A percentile compares a stretch with the other conserved stretches of the same genome.
Evolutionary conservation across 257 asterid species (phyloP).

Genomic region (Lavandula angustifolia): DNA sequence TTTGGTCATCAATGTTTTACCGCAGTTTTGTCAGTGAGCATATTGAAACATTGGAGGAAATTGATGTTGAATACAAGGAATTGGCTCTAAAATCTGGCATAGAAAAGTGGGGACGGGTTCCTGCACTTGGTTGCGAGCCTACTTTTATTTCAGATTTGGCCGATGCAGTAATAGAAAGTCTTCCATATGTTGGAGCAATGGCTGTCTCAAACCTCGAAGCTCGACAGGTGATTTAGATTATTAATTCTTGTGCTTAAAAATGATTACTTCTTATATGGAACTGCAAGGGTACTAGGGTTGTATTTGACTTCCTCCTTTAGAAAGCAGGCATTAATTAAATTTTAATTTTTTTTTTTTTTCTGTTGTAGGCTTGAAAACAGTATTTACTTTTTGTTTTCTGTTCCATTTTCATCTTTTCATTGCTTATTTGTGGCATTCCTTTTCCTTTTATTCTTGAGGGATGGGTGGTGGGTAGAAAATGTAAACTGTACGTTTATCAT

Average conservation of each 20-base stretch:
- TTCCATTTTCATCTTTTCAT: not conserved
- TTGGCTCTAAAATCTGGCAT: constrained; percentile 93
- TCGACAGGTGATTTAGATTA: constrained; percentile 65
- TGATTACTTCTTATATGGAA: constrained; percentile 14
- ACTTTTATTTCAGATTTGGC: constrained; percentile 93
- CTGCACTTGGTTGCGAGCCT: constrained; percentile 95
- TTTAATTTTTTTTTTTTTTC: not conserved
- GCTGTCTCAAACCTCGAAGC: constrained; percentile 99
- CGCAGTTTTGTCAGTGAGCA: constrained; percentile 97
- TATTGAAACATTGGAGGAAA: constrained; percentile 96
- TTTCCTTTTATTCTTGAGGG: not conserved
- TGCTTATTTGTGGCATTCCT: not conserved
- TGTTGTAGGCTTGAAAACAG: not conserved
- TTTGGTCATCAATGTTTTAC: constrained; percentile 19
- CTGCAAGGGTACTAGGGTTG: not conserved
- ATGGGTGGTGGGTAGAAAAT: constrained; percentile 6
- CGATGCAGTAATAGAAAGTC: constrained; percentile 97
- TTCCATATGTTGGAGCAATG: constrained; percentile 99
- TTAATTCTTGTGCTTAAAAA: not conserved
- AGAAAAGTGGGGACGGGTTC: constrained; percentile 97
- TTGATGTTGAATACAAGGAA: constrained; percentile 98
- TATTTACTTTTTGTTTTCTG: too few relatives aligned
- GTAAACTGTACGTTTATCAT: not conserved
- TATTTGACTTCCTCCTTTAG: not conserved
- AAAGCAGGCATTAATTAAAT: not conserved